phyloP scores from a whole-genome alignment of 371 early-diverging fungal species.

The Apophysomyces elegans region DNA sequence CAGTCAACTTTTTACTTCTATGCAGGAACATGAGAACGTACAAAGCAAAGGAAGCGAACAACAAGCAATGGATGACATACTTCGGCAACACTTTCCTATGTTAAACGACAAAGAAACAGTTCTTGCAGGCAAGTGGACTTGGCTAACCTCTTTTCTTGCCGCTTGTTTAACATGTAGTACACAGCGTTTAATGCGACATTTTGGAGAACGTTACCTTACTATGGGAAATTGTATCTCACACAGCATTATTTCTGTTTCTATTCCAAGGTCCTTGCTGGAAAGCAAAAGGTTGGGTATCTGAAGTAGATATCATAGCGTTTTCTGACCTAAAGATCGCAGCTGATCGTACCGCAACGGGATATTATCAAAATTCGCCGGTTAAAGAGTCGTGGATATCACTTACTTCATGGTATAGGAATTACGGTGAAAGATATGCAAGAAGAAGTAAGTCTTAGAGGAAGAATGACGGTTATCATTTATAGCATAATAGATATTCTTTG shows the following conservation, averaged over 20 bases:
- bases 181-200: constrained; percentile 39
- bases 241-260: constrained; percentile 66
- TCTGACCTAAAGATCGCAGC: constrained; percentile 1
- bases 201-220: constrained; percentile 54
- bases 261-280: constrained; percentile 59
- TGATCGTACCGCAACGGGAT: constrained; percentile 46
- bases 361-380: constrained; percentile 32
- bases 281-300: constrained; percentile 47
- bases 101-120: constrained; percentile 56
- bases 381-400: constrained; percentile 36
- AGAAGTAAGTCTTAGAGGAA: constrained; percentile 27
- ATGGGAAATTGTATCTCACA: constrained; percentile 69
- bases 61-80: constrained; percentile 30
- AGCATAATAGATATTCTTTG: constrained; percentile 37
- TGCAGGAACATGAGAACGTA: constrained; percentile 7
- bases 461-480: neutral
- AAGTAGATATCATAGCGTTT: neutral
- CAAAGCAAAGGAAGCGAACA: constrained; percentile 26
- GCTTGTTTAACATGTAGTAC: constrained; percentile 4
- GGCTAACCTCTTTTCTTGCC: neutral
- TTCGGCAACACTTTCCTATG: constrained; percentile 58
- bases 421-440: constrained; percentile 36
- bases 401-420: constrained; percentile 37
- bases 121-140: constrained; percentile 42
- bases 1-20: neutral